Base-by-base conservation (phyloP, 345 rosid species). In the Lumnitzera littorea region DNA sequence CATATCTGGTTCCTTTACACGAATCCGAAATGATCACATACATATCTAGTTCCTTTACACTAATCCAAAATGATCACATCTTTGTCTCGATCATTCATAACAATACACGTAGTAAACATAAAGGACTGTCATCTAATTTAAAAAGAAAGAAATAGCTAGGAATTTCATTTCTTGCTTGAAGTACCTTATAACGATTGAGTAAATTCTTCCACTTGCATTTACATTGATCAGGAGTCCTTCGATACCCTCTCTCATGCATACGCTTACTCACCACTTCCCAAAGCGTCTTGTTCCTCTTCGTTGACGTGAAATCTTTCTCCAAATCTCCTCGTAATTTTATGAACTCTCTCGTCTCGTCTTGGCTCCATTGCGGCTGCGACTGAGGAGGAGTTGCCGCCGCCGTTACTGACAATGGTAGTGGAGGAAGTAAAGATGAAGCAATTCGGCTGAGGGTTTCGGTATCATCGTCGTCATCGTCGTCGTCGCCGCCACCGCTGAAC, bases 131-230 rank as follows among this genome's bases (percentile, higher is more conserved):
- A 11, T 11, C 23, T 49, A 24, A 3, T 12, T 24, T 20, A 20
- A 20, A 20, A 20, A 20, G 20, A 20, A 27, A 27, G 5, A 27
- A 27, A 27, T 2, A 27, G 31, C 3, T 27, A 27, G 31, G 31
- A 27, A 27, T 27, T 27, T 27, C 31, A 27, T 27, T 27, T 27
- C 31, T 2, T 9, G 25, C 36, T 17, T 5, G 11, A 41, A 11
- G 41, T 69, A 77, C 90, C 90, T 84, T 84, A 74, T 79, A 82
- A 55, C 80, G 85, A 65, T 75, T 79, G 66, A 79, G 53, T 31
- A 84, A 84, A 58, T 84, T 82, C 69, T 84, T 79, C 87, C 83
- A 84, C 67, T 84, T 82, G 78, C 85, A 79, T 60, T 82, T 82
- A 55, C 87, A 84, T 75, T 84, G 90, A 31, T 75, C 80, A 46